Evolutionary conservation across 768 basidiomycete genomes (phyloP), one percentile per base, ranked within the genome.

Genomic region (Auriscalpium orientale): DNA sequence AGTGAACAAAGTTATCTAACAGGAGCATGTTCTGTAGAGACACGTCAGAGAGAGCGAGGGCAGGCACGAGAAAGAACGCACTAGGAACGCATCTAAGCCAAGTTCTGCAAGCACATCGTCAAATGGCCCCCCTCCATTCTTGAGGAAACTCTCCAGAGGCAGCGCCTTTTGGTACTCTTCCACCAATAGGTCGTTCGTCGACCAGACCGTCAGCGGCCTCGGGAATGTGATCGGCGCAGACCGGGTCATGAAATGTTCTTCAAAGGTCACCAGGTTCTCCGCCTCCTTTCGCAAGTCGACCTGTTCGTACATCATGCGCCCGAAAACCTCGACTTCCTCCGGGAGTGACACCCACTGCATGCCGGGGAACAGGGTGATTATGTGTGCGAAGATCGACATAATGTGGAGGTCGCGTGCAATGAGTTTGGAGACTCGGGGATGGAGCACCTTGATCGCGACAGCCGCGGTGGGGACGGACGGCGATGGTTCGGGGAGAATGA

Each of bases 281-380:
- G 90, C 94, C 68, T 99, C 97, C 57, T 87, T 81, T 37, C 92
- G 79, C 48, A 99, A 74, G 70, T 98, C 93, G 20, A 98, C 79
- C 69, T 99, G 97, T 62, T 84, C 88, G 66, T 83, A 80, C 97
- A 99, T 99, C 93, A 99, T 95, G 35, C 77, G 72, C 8, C 97
- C 97, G 68, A 99, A 99, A 4, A 95, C 91, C 21, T 82, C 74
- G 8, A 98, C 95, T 69, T 99, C 97, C 64, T 99, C 91, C 0
- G 94, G 90, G 16, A 99, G 78, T 8, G 93, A 97, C 49, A 99
- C 71, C 97, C 97, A 99, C 62, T 92, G 80, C 86, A 97, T 93
- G 28, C 93, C 92, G 0, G 97, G 97, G 53, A 98, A 70, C 33
- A 87, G 51, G 51, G 90, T 81, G 57, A 98, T 77, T 57, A 80